A percentile compares a stretch with the other conserved stretches of the same genome.
These are phyloP conservation scores for Fusarium phyllophilum DNA, from an alignment of 2,329 filamentous ascomycete genomes.

Conservation along the genomic window DNA sequence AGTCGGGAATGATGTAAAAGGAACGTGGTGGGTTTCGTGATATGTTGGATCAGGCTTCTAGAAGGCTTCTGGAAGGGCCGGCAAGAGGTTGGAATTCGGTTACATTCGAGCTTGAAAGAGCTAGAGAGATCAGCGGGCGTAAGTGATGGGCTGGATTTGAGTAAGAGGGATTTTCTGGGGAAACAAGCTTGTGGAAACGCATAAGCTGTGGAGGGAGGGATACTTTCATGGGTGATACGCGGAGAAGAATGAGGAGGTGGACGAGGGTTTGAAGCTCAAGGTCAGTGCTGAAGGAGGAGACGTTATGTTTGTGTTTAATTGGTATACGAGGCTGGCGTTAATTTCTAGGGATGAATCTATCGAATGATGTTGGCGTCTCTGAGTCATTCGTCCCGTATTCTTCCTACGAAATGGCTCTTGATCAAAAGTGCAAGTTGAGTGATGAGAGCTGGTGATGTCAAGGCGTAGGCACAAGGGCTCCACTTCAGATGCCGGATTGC, in stretches of 20 bases:
- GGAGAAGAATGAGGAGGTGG: background rate
- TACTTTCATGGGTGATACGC: conserved; percentile 13
- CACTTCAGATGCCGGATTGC: conserved; percentile 40
- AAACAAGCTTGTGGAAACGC: conserved; percentile 27
- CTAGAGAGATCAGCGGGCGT: conserved; percentile 12
- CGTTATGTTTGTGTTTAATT: background rate
- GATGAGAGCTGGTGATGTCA: conserved; percentile 26
- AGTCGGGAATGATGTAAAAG: background rate
- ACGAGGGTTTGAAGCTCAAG: background rate
- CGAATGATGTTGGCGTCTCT: background rate
- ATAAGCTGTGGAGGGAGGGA: conserved; percentile 15
- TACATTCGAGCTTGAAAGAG: conserved; percentile 15
- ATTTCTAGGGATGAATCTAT: background rate
- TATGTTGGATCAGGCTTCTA: conserved; percentile 5
- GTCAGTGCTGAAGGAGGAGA: background rate
- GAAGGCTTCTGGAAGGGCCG: conserved; percentile 20
- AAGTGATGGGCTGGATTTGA: conserved; percentile 3
- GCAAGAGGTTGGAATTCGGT: background rate
- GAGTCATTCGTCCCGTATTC: background rate
- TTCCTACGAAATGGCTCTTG: background rate
- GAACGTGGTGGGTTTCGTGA: background rate
- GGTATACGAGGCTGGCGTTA: background rate
- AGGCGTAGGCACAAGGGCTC: conserved; percentile 1
- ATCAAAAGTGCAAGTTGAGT: background rate
- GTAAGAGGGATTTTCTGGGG: conserved; percentile 26